Evolutionary conservation across 768 basidiomycete species (phyloP), one percentile per base, ranked within the genome.

Genomic region (Pisolithus microcarpus): DNA sequence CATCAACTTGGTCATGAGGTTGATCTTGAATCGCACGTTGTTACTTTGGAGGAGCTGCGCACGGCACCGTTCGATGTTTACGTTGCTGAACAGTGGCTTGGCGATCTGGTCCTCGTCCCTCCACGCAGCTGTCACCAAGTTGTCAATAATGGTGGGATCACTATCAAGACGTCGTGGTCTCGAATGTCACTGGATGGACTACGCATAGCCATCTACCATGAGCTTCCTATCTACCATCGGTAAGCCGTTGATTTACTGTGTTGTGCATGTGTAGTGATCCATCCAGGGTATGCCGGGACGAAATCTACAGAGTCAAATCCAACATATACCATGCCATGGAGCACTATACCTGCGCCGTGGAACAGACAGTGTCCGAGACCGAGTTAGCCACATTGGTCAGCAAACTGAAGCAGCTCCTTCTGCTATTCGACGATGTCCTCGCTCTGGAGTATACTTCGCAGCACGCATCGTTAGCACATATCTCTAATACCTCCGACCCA

Each of bases 81-180:
- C 58, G 70, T 91, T 45, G 72, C 78, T 0, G 79, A 91, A 59
- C 90, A 92, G 65, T 78, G 75, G 42, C 58, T 84, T 1, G 90
- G 90, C 1, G 90, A 92, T 61, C 61, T 92, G 34, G 82, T 92
- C 7, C 72, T 91, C 18, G 87, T 92, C 18, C 90, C 90, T 15
- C 84, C 86, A 21, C 73, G 84, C 53, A 84, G 84, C 55, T 87
- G 84, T 50, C 90, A 92, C 65, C 90, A 92, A 62, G 89, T 91
- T 4, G 75, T 91, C 23, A 92, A 92, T 57, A 69, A 70, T 44
- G 87, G 90, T 21, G 88, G 90, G 11, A 75, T 92, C 21, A 88
- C 87, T 0, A 72, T 91, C 63, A 92, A 92, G 66, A 81, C 82
- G 4, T 85, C 86, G 1, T 92, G 90, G 90, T 91, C 88, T 1